Evolutionary conservation across 2,329 filamentous ascomycete genomes (phyloP).

Genomic region (Alternaria incomplexa): DNA sequence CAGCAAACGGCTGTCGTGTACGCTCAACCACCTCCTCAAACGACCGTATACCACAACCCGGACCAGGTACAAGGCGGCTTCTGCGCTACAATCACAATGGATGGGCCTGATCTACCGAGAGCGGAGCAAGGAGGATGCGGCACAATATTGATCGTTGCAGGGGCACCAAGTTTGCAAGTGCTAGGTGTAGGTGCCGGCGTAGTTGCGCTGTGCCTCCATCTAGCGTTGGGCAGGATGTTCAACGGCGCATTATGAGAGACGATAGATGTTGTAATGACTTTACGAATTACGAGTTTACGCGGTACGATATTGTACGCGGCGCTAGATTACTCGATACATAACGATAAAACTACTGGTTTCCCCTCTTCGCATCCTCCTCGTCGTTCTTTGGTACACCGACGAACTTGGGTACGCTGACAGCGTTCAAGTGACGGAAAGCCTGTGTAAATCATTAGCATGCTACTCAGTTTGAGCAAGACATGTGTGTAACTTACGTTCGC

Average conservation of each 20-base stretch:
- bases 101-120: slow-evolving; percentile 43
- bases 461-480: not conserved
- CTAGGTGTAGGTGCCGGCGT: slow-evolving; percentile 26
- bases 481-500: slow-evolving; percentile 56
- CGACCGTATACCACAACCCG: slow-evolving; percentile 34
- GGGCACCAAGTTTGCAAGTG: slow-evolving; percentile 19
- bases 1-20: slow-evolving; percentile 39
- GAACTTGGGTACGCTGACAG: slow-evolving; percentile 58
- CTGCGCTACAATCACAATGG: slow-evolving; percentile 46
- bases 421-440: slow-evolving; percentile 61
- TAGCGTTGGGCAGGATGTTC: slow-evolving; percentile 39
- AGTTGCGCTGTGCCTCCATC: slow-evolving; percentile 26
- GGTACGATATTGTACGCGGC: slow-evolving; percentile 9
- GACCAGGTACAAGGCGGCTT: slow-evolving; percentile 38
- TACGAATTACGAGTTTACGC: slow-evolving; percentile 29
- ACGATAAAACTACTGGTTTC: slow-evolving; percentile 42
- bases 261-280: slow-evolving; percentile 24
- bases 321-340: slow-evolving; percentile 13
- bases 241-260: slow-evolving; percentile 14
- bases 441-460: slow-evolving; percentile 42
- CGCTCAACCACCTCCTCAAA: slow-evolving; percentile 27
- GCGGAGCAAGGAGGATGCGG: slow-evolving; percentile 44
- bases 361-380: slow-evolving; percentile 58
- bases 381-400: slow-evolving; percentile 61
- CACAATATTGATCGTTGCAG: slow-evolving; percentile 46